Evolutionary conservation across 2,329 filamentous ascomycete genomes (phyloP).

Genomic region (Fusarium sp.): DNA sequence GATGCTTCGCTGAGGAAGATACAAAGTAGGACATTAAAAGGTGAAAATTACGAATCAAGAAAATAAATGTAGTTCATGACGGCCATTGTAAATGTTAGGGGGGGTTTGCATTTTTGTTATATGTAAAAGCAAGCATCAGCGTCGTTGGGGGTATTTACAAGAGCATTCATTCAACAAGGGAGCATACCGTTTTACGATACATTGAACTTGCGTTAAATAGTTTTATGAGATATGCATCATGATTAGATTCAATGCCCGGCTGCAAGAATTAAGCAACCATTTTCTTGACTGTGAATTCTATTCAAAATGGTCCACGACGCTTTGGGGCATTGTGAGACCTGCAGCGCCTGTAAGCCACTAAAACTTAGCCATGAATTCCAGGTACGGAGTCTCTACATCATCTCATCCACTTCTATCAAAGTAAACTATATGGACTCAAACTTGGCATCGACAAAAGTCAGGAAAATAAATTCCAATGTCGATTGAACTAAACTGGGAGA

Average conservation of each 20-base stretch:
- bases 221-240: slow-evolving; percentile 6
- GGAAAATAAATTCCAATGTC: slow-evolving; percentile 72
- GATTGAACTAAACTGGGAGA: slow-evolving; percentile 97
- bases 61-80: slow-evolving; percentile 4
- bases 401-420: slow-evolving; percentile 22
- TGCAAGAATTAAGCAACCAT: background rate
- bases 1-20: slow-evolving; percentile 38
- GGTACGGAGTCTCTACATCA: background rate
- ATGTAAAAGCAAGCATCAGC: slow-evolving; percentile 27
- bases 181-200: slow-evolving; percentile 4
- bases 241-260: slow-evolving; percentile 3
- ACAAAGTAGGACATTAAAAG: background rate
- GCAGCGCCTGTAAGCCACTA: slow-evolving; percentile 13
- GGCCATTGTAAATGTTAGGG: slow-evolving; percentile 9
- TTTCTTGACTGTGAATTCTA: background rate
- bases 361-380: slow-evolving; percentile 11
- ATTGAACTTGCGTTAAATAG: background rate
- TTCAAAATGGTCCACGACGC: background rate
- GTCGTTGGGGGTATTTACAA: slow-evolving; percentile 13
- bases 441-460: background rate
- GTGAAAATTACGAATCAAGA: background rate
- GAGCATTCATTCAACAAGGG: slow-evolving; percentile 21
- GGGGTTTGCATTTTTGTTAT: slow-evolving; percentile 24
- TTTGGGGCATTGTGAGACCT: background rate
- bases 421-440: background rate